Conservation (phyloP, 129 eudicot species). For the Escallonia rubra region DNA sequence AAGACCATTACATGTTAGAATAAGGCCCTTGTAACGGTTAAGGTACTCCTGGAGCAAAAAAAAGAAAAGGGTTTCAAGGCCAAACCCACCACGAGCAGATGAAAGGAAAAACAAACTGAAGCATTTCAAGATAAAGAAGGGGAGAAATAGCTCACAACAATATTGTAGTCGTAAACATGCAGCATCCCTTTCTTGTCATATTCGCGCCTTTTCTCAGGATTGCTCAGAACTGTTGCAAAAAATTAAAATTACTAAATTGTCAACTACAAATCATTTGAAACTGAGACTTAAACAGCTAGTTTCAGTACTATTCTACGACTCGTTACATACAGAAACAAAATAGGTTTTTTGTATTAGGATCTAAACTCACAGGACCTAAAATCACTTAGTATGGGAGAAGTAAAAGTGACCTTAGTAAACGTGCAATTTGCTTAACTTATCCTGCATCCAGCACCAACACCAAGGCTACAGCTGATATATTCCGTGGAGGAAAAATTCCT, state of each 20-base stretch:
- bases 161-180: conserved; percentile 53
- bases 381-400: too few species aligned
- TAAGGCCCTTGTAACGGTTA: conserved; percentile 82
- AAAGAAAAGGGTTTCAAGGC: not conserved
- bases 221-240: conserved; percentile 55
- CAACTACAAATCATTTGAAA: not conserved
- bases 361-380: too few species aligned
- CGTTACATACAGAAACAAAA: too few species aligned
- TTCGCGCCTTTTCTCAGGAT: conserved; percentile 64
- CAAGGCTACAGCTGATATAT: too few species aligned
- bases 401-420: too few species aligned
- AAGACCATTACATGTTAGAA: conserved; percentile 83
- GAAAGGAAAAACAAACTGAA: not conserved
- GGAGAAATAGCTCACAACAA: conserved; percentile 45
- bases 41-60: conserved; percentile 68
- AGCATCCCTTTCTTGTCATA: conserved; percentile 81
- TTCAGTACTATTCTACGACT: too few species aligned
- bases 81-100: not conserved
- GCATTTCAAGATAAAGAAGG: not conserved
- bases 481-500: too few species aligned
- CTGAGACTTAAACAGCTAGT: too few species aligned
- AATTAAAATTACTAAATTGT: not conserved
- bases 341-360: too few species aligned
- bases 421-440: too few species aligned
- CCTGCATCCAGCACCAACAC: too few species aligned